phyloP scores from a whole-genome alignment of 495 filamentous ascomycete genomes.

The Podospora tetraspora region DNA sequence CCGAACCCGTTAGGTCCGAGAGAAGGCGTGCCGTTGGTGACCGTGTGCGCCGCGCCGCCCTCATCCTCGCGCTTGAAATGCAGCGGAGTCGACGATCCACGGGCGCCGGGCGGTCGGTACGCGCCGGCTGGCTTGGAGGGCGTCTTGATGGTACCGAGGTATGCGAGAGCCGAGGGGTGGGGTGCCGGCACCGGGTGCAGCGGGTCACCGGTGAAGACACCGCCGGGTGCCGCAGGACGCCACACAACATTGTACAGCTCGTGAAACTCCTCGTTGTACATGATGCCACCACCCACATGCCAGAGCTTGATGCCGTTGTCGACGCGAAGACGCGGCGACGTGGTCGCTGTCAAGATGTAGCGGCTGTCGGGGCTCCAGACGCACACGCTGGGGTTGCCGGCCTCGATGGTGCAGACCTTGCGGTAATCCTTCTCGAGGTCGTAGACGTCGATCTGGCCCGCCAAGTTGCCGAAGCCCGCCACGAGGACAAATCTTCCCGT shows the following conservation, averaged over 20 bases:
- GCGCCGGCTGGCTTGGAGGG: conserved; percentile 92
- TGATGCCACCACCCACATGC: conserved; percentile 83
- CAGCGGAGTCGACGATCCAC: conserved; percentile 79
- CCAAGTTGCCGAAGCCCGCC: conserved; percentile 94
- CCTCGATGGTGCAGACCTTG: conserved; percentile 91
- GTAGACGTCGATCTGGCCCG: conserved; percentile 96
- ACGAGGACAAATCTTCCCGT: conserved; percentile 88
- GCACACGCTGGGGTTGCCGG: conserved; percentile 90
- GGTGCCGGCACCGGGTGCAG: conserved; percentile 72
- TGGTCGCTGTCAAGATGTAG: conserved; percentile 93
- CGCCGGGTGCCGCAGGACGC: conserved; percentile 64
- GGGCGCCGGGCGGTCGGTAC: conserved; percentile 93
- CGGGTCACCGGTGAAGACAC: conserved; percentile 63
- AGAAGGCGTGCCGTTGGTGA: conserved; percentile 67
- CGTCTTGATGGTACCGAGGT: conserved; percentile 79
- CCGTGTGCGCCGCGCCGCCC: conserved; percentile 81
- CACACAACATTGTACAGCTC: conserved; percentile 92
- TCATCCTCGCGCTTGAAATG: conserved; percentile 98
- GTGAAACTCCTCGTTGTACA: conserved; percentile 91
- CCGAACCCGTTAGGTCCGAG: conserved; percentile 74
- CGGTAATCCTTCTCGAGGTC: conserved; percentile 85
- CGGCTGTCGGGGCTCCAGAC: conserved; percentile 94
- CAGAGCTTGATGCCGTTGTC: conserved; percentile 95
- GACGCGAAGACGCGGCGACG: conserved; percentile 86
- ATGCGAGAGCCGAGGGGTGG: conserved; percentile 77